Conservation (phyloP, 768 basidiomycete species). For the Naganishia randhawae region DNA sequence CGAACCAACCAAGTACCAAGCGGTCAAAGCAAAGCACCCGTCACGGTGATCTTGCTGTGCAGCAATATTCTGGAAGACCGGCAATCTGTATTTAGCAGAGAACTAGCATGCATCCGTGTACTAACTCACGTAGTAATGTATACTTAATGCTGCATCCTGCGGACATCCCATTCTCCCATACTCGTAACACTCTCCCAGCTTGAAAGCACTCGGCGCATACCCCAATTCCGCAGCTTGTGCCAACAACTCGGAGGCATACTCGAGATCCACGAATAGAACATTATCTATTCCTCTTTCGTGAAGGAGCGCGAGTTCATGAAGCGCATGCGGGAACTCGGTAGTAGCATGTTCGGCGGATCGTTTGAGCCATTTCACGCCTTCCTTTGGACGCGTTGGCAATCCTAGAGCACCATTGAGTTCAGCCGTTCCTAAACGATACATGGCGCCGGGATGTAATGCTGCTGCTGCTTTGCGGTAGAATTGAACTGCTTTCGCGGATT, state of each 20-base stretch:
- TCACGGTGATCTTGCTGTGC: constrained; percentile 96
- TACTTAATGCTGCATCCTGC: constrained; percentile 90
- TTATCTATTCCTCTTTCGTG: constrained; percentile 98
- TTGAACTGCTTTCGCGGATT: constrained; percentile 82
- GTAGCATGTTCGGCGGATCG: constrained; percentile 83
- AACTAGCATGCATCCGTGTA: neutral
- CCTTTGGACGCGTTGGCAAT: constrained; percentile 77
- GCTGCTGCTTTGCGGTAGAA: constrained; percentile 92
- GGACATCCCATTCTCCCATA: constrained; percentile 99
- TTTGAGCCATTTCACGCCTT: constrained; percentile 98
- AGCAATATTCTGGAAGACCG: constrained; percentile 73
- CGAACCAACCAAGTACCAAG: constrained; percentile 98
- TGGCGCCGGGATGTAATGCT: constrained; percentile 83
- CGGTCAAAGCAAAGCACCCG: constrained; percentile 94
- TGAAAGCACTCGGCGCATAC: constrained; percentile 92
- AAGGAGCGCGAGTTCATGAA: constrained; percentile 87
- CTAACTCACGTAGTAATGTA: constrained; percentile 87
- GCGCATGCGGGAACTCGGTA: constrained; percentile 90
- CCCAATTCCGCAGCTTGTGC: constrained; percentile 94
- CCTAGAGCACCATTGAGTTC: constrained; percentile 95
- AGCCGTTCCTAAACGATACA: constrained; percentile 93
- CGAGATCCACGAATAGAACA: constrained; percentile 91
- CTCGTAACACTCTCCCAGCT: constrained; percentile 96
- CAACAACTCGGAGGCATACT: constrained; percentile 88
- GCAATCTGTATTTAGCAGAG: too few relatives aligned